Conservation (phyloP, 2,329 filamentous ascomycete species). For the Aspergillus quadricinctus region DNA sequence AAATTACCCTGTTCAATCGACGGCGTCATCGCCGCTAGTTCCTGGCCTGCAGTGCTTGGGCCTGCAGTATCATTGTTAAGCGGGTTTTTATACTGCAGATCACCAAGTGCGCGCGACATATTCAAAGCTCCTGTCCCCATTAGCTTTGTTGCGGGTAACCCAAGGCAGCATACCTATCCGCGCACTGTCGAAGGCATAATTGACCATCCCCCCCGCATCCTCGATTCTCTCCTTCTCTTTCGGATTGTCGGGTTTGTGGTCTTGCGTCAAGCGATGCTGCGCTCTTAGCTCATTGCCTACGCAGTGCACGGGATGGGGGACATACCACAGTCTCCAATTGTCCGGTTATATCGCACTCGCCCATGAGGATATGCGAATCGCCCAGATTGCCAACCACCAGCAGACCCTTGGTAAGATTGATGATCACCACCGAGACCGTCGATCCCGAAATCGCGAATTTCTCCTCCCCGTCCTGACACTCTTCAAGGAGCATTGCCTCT, state of each 20-base stretch:
- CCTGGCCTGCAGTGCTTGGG: not conserved
- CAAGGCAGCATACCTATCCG: constrained; percentile 1
- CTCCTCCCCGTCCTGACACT: constrained; percentile 2
- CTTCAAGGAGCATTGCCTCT: constrained; percentile 1
- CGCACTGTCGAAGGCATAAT: not conserved
- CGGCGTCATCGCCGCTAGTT: not conserved
- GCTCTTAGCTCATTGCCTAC: not conserved
- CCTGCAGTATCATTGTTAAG: constrained; percentile 1
- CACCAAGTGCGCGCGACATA: constrained; percentile 9
- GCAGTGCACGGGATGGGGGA: not conserved
- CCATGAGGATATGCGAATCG: constrained; percentile 2
- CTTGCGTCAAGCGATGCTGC: constrained; percentile 2
- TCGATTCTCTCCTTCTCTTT: constrained; percentile 6
- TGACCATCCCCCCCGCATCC: constrained; percentile 3
- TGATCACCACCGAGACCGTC: constrained; percentile 1
- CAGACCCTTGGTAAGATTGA: constrained; percentile 3
- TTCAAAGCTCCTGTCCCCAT: constrained; percentile 4
- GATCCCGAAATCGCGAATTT: constrained; percentile 4
- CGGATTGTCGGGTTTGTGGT: constrained; percentile 3
- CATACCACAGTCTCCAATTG: not conserved
- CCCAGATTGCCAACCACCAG: constrained; percentile 9
- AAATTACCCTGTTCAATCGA: not conserved
- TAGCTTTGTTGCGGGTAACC: not conserved
- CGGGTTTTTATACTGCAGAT: constrained; percentile 7
- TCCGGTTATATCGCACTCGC: not conserved